Evolutionary conservation across 345 rosid species (phyloP), one percentile per base, ranked within the genome.

Genomic region (Gossypium stocksii): DNA sequence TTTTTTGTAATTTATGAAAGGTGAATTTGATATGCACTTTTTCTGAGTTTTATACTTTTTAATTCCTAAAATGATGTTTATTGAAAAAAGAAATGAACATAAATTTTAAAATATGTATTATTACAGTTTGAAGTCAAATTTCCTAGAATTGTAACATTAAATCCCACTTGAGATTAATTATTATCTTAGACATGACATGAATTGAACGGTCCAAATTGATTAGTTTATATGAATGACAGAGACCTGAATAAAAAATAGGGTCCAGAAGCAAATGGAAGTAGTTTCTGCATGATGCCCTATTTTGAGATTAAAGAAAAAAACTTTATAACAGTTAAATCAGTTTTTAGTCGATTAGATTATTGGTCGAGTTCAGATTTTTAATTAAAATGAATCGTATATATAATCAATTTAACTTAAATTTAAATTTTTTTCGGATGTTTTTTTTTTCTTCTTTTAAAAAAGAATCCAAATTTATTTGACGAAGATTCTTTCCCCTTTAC

Each of bases 21-120:
- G 79, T 72, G 84, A 83, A 77, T 81, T 85, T 53, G 78, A 78
- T 73, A 5, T 9, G 19, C 13, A n/a, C 12, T 20, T 54, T 54
- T 19, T n/a, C 7, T n/a, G 20, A n/a, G 11, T 54, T 8, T 5
- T 16, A 15, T 5, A 15, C 7, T 14, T 51, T 51, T 51, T 5
- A 4, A 34, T 5, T 3, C 54, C 1, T 51, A 16, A 14, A 51
- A 51, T 13, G 12, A 14, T 29, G 60, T 7, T 34, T 38, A 25
- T 60, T 74, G 51, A 65, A 34, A 60, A 34, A 72, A n/a, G 53
- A 76, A 59, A 72, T 76, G 82, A 71, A 63, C 60, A 7, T 7
- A n/a, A 3, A 48, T 48, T 48, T 48, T 48, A 48, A 34, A 34
- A 9, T 46, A 9, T 46, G 3, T n/a, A 14, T 2, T 51, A n/a